Base-by-base conservation (phyloP, 2,329 filamentous ascomycete genomes). In the Calycina herbarum region DNA sequence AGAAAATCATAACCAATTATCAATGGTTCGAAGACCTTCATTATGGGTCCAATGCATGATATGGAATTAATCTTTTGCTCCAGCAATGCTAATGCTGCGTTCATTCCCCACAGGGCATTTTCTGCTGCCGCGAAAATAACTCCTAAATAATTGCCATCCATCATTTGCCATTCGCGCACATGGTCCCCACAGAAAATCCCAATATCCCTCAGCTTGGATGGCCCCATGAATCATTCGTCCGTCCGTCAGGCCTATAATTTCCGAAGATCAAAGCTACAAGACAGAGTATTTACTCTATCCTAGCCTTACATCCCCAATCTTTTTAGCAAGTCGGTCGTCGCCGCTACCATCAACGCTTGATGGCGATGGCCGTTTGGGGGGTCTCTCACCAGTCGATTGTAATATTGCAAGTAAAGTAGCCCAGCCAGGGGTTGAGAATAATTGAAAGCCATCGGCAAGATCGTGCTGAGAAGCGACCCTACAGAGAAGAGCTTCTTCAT, bases 341-440 rank as follows among this genome's bases (percentile, higher is more conserved):
- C 63, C 65, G 51, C 73, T 70, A 66, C 68, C 71, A 71, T 74
- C 74, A 64, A 67, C 69, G 66, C 71, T 71, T 69, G 71, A 67
- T 20, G 74, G 75, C 51, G 75, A 77, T 80, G 81, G 79, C 76
- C 87, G 91, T 85, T 95, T 96, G 79, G 89, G 89, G 86, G 90
- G 87, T 87, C 90, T 90, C 91, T 97, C 94, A 96, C 94, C 93
- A 86, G 92, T 93, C 87, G 93, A 91, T 88, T 95, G 88, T 81
- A 98, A 86, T 78, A 99, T 96, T 78, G 91, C 90, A 80, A 94
- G 85, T 76, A 99, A 85, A 66, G 93, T 98, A 79, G 94, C 91
- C 95, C 95, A 99, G 75, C 95, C 95, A 76, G 90, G 86, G 73
- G 91, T 94, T 73, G 93, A 90, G 79, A 93, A 87, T 72, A 99